Base-by-base conservation (phyloP, 2,329 filamentous ascomycete genomes). In the Rhynchosporium graminicola region DNA sequence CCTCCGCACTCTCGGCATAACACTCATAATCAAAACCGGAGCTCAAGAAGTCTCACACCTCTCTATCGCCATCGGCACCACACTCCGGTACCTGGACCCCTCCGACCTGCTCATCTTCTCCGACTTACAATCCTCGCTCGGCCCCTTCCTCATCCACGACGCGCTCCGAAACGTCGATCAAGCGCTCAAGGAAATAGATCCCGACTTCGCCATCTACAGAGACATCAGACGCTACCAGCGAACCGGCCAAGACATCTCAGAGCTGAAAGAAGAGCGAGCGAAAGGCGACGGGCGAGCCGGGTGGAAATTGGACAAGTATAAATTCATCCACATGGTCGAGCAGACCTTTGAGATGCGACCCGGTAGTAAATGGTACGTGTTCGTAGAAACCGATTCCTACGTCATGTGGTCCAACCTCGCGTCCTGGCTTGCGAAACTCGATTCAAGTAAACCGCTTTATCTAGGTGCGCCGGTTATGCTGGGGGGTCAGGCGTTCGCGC, bases 281-380 rank as follows among this genome's bases (percentile, higher is more conserved):
- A 59, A 64, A n/a, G 63, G 59, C 1, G 60, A 67, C 51, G 46
- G 36, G 1, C 50, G 68, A n/a, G 74, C 78, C 28, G 78, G 77
- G 1, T 86, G 83, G 84, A 77, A 75, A 20, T 72, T 87, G 45
- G 84, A 87, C 75, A 86, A 85, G 74, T 87, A 84, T 76, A 87
- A 87, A 73, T 85, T 84, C 70, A 76, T 85, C 51, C 83, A 85
- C 70, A 84, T 86, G 70, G 79, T 83, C 12, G 80, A 84, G 72
- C 82, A 83, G 73, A 73, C 80, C 0, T 85, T 80, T 67, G 69
- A 73, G 29, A 73, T 81, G 72, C 77, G 79, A 8, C 83, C 83
- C 9, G 70, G 77, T 61, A 80, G 80, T 61, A 80, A 85, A 66
- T 87, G 84, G 83, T 87, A 84, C 68, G 71, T 87, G 13, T 86